Evolutionary conservation across 1,284 basidiomycete genomes (phyloP).

Genomic region (Pulveroboletus sp.): DNA sequence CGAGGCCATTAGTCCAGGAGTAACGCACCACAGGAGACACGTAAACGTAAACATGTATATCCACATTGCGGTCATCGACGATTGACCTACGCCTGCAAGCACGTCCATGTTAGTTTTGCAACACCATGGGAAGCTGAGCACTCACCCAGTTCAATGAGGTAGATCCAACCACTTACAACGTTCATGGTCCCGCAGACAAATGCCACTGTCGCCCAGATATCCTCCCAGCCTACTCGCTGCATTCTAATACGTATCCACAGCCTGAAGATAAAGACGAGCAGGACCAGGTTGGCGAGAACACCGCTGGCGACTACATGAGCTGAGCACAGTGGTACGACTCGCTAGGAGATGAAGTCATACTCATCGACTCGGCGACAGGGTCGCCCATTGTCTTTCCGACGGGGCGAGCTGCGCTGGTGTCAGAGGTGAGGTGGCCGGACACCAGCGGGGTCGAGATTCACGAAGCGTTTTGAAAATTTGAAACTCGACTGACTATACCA

Average conservation of each 20-base stretch:
- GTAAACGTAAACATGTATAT: slow-evolving; percentile 11
- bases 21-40: slow-evolving; percentile 15
- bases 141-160: slow-evolving; percentile 1
- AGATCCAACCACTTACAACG: slow-evolving; percentile 5
- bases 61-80: slow-evolving; percentile 1
- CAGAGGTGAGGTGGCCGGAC: not conserved
- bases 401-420: not conserved
- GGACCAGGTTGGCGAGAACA: slow-evolving; percentile 7
- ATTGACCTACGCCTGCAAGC: not conserved
- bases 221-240: slow-evolving; percentile 25
- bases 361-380: not conserved
- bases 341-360: not conserved
- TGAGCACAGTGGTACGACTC: not conserved
- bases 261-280: slow-evolving; percentile 20
- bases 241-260: slow-evolving; percentile 25
- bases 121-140: not conserved
- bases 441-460: not conserved
- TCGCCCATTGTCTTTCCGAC: slow-evolving; percentile 5
- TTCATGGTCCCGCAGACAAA: slow-evolving; percentile 9
- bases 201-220: slow-evolving; percentile 21
- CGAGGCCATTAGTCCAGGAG: not conserved
- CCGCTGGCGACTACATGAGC: slow-evolving; percentile 6
- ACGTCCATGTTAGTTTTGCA: not conserved
- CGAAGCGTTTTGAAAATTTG: not conserved
- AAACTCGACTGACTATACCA: not conserved